Conservation (phyloP, 495 filamentous ascomycete species). For the Talaromyces proteolyticus region DNA sequence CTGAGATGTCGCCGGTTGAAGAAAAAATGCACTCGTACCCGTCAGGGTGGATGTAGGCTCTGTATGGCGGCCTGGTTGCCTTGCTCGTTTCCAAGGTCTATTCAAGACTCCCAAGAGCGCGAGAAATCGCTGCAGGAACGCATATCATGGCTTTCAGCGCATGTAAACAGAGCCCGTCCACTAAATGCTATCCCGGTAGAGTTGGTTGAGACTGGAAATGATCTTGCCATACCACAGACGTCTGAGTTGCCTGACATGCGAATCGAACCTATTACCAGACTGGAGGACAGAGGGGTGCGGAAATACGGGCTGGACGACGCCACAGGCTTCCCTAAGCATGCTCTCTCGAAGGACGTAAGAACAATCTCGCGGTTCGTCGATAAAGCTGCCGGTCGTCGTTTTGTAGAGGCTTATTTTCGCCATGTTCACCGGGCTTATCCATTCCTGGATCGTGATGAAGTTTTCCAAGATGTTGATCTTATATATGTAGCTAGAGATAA, state of each 20-base stretch:
- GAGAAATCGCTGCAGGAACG: conserved; percentile 11
- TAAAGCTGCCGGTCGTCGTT: conserved; percentile 2
- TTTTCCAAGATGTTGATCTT: neutral
- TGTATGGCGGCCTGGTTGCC: conserved; percentile 11
- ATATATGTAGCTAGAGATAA: neutral
- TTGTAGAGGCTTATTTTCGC: conserved; percentile 18
- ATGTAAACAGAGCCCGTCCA: conserved; percentile 8
- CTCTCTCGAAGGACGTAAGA: too few relatives aligned
- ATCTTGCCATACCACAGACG: neutral
- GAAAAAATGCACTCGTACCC: conserved; percentile 17
- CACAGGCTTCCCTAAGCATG: too few relatives aligned
- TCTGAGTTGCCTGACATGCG: neutral
- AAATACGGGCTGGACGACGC: too few relatives aligned
- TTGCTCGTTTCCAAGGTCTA: conserved; percentile 9
- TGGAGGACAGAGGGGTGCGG: too few relatives aligned
- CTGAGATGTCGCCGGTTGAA: conserved; percentile 18
- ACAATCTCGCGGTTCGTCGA: neutral
- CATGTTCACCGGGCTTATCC: conserved; percentile 19
- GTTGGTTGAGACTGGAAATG: conserved; percentile 9
- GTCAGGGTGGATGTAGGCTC: conserved; percentile 7
- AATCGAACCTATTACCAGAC: neutral
- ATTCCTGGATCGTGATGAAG: conserved; percentile 13
- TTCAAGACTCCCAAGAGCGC: conserved; percentile 8
- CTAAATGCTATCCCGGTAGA: conserved; percentile 7
- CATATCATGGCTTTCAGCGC: conserved; percentile 11